Conservation (phyloP, 2,329 filamentous ascomycete genomes). For the Aspergillaceae sp. region DNA sequence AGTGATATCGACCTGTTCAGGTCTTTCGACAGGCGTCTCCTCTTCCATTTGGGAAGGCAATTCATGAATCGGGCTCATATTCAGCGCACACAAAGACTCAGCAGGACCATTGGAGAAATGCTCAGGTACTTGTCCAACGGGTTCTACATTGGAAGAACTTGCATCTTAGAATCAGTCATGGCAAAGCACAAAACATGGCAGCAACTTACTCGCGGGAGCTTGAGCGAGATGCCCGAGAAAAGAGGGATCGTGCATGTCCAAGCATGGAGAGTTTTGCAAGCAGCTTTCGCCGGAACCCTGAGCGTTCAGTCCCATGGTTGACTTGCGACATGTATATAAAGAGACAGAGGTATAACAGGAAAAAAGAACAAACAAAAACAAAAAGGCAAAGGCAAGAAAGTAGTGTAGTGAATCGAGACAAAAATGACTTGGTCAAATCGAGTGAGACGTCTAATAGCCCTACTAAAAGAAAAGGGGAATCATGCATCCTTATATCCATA, state of each 20-base stretch:
- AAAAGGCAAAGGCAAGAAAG: not conserved
- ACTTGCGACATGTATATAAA: slow-evolving; percentile 11
- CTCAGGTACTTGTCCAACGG: slow-evolving; percentile 1
- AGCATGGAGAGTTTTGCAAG: slow-evolving; percentile 22
- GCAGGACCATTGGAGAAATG: slow-evolving; percentile 5
- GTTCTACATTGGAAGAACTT: slow-evolving; percentile 16
- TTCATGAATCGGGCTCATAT: slow-evolving; percentile 8
- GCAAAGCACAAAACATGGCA: not conserved
- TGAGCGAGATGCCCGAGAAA: slow-evolving; percentile 14
- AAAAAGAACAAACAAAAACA: not conserved
- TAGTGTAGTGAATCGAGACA: too few relatives aligned
- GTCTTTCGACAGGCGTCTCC: slow-evolving; percentile 14
- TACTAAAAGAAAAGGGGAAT: not conserved
- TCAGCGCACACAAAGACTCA: slow-evolving; percentile 4
- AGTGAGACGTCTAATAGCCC: not conserved
- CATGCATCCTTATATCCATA: not conserved
- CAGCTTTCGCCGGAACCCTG: slow-evolving; percentile 22
- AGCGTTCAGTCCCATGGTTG: slow-evolving; percentile 17
- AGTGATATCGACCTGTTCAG: slow-evolving; percentile 54
- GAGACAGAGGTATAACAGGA: not conserved
- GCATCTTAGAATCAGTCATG: slow-evolving; percentile 9
- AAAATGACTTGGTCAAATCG: too few relatives aligned
- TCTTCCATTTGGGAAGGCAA: slow-evolving; percentile 7
- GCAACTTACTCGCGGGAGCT: slow-evolving; percentile 18
- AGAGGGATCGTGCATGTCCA: slow-evolving; percentile 20